These are phyloP conservation scores for Xerocomellus amylosporus DNA, from an alignment of 768 basidiomycete species.

Conservation along the genomic window DNA sequence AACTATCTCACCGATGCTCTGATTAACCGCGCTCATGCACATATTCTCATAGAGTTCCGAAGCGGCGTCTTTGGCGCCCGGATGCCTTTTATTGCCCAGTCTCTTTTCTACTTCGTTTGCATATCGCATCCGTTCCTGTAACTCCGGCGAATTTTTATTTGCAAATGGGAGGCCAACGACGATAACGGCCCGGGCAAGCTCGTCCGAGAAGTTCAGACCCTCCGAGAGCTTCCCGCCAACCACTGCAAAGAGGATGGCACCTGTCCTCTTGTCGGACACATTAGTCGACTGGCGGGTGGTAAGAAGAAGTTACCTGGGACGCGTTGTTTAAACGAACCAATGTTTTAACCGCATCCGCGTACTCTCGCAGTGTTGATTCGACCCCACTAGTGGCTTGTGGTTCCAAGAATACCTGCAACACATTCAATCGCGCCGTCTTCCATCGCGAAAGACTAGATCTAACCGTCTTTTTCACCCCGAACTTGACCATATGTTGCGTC, in stretches of 20 bases:
- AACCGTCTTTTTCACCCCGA: slow-evolving; percentile 75
- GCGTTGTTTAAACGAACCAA: slow-evolving; percentile 15
- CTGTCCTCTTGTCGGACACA: slow-evolving; percentile 38
- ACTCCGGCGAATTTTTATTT: slow-evolving; percentile 85
- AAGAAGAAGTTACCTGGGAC: background rate
- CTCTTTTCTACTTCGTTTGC: slow-evolving; percentile 61
- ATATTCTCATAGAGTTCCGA: slow-evolving; percentile 87
- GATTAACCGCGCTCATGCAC: slow-evolving; percentile 95
- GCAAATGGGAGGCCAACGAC: slow-evolving; percentile 92
- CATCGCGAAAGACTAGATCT: slow-evolving; percentile 5
- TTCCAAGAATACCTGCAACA: slow-evolving; percentile 80
- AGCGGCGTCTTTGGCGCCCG: slow-evolving; percentile 60
- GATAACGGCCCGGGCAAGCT: slow-evolving; percentile 81
- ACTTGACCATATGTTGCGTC: slow-evolving; percentile 57
- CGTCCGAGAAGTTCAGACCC: slow-evolving; percentile 76
- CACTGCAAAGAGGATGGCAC: slow-evolving; percentile 89
- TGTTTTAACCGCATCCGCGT: slow-evolving; percentile 48
- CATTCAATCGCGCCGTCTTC: background rate
- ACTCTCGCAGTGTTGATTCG: slow-evolving; percentile 72
- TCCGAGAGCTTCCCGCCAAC: slow-evolving; percentile 98
- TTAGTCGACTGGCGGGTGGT: slow-evolving; percentile 17
- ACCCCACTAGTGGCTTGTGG: slow-evolving; percentile 71
- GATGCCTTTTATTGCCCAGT: slow-evolving; percentile 31
- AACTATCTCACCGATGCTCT: slow-evolving; percentile 76
- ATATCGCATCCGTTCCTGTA: slow-evolving; percentile 89